Evolutionary conservation across 305 asterid genomes (phyloP), one percentile per base, ranked within the genome.

Genomic region (Plantago coronopus): DNA sequence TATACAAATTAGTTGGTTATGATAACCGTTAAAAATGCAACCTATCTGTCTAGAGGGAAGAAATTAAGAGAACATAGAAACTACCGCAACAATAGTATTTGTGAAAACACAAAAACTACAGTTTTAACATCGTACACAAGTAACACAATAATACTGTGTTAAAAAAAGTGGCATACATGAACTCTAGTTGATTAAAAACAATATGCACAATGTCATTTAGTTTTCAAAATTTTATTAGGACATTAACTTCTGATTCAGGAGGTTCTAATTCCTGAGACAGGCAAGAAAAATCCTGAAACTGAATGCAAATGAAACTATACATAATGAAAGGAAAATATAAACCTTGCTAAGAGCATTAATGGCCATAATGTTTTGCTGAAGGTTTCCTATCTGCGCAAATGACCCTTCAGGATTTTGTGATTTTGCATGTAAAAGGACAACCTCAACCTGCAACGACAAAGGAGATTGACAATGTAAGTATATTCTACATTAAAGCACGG

Each of bases 321-420:
- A 23, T 15, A 17, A 2, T n/a, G 45, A 31, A 50, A 4, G 44
- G 10, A 17, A 48, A 15, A 66, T 64, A 54, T 58, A 40, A 8
- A 80, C 85, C 85, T 80, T 80, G 78, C 85, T 93, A 58, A 93
- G 91, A 64, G 98, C 89, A 79, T 83, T 93, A 63, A 93, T 85
- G 78, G 97, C 97, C 95, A 86, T 84, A 57, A 93, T 72, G 48
- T 74, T 80, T 68, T 81, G 95, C 74, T 81, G 95, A 69, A 89
- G 73, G 65, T 72, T 81, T 51, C 72, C 78, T 69, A 87, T 80
- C 78, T 78, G 83, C 31, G 66, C 69, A 9, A 75, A 42, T 21
- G 72, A 56, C 66, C 55, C 77, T 59, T 65, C 77, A 14, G 72
- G 38, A 48, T 63, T 69, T 25, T 66, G 70, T 47, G 72, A 62